Evolutionary conservation across 208 protist genomes (phyloP), one percentile per base, ranked within the genome.

Genomic region (Dictyostelium gargantuum): DNA sequence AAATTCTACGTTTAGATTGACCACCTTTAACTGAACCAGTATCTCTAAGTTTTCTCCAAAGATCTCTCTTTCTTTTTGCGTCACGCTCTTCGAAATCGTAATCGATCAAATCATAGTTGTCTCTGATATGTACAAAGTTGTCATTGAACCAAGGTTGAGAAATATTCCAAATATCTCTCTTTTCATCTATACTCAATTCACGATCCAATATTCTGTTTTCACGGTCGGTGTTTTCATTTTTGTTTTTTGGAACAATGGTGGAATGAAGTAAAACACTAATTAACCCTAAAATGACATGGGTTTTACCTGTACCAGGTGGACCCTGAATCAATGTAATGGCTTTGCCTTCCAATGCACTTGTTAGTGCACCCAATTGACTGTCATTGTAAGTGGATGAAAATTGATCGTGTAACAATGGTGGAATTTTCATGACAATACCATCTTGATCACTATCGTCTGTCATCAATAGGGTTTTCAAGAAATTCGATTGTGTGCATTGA

Each of bases 231-330:
- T 23, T 3, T 19, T 11, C n/a, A 15, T 15, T 4, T 13, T 66
- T 63, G 3, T 26, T 3, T 32, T 89, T 89, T 44, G 82, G 82
- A 19, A 89, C n/a, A 26, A 79, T 56, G 1, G 48, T 79, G 42
- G 68, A 79, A 26, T 89, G 82, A 29, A 89, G 35, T 40, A 89
- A 50, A 6, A 89, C 82, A 89, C 82, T 89, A 6, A 89, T 52
- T 10, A 89, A 66, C n/a, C 82, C 82, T n/a, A 89, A 10, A 79
- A 89, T 89, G 10, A 89, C 66, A 68, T 89, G 82, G 2, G 82
- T 89, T 42, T 89, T 89, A 89, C 82, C 82, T 2, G 82, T 89
- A 54, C 82, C 82, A 35, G 82, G 82, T 89, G 82, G 82, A 89
- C 82, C 82, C 52, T 89, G 82, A 68, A 89, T 89, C 13, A 89